Conservation (phyloP, 257 asterid species). For the Solanum sejunctum region DNA sequence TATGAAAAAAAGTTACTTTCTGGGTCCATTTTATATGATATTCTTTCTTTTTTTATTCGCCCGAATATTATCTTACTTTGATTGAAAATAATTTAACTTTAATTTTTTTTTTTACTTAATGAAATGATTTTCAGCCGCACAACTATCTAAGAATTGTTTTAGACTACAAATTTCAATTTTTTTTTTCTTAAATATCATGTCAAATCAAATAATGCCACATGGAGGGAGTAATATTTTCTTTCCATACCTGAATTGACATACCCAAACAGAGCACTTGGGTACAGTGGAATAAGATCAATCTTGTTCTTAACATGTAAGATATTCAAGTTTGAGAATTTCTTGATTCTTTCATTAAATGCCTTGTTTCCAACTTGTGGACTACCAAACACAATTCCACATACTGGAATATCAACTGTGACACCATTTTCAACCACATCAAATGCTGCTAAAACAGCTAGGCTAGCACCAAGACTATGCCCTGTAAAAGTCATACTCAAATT, state of each 20-base stretch:
- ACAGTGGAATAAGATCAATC: slow-evolving; percentile 56
- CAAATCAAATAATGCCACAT: too few relatives aligned
- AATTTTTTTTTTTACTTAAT: too few relatives aligned
- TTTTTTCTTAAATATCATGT: too few relatives aligned
- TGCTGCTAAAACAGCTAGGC: slow-evolving; percentile 41
- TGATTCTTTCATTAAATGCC: slow-evolving; percentile 39
- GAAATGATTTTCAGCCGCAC: too few relatives aligned
- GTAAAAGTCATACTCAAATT: slow-evolving; percentile 49
- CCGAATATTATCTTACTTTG: too few relatives aligned
- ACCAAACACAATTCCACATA: slow-evolving; percentile 64
- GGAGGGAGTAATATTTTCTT: too few relatives aligned
- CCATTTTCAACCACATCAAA: slow-evolving; percentile 76
- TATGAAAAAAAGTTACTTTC: too few relatives aligned
- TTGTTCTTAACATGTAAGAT: slow-evolving; percentile 54
- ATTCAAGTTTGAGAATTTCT: slow-evolving; percentile 29
- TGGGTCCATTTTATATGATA: too few relatives aligned
- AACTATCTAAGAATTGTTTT: too few relatives aligned
- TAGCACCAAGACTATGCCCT: slow-evolving; percentile 76
- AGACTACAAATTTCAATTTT: too few relatives aligned
- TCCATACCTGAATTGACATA: slow-evolving; percentile 7
- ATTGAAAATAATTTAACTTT: too few relatives aligned
- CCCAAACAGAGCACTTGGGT: slow-evolving; percentile 48
- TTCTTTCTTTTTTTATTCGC: too few relatives aligned
- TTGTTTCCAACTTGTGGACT: slow-evolving; percentile 72
- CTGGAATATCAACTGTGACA: slow-evolving; percentile 39